Evolutionary conservation across 139 green algal species (phyloP).

Genomic region (Yamagishiella unicocca): DNA sequence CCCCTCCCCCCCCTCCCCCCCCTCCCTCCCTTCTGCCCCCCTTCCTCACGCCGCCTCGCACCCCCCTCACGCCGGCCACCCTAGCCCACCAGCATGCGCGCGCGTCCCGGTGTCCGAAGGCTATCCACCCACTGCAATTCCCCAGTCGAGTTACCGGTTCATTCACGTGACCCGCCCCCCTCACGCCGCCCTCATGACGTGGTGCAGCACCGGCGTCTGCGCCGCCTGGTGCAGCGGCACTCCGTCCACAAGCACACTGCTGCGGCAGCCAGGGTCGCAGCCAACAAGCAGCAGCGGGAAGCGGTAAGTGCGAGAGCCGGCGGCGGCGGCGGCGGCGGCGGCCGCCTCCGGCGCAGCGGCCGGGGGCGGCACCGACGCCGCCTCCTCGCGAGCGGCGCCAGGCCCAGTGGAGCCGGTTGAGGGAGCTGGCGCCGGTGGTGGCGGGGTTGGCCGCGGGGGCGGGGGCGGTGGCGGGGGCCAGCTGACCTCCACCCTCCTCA

Average conservation of each 20-base stretch:
- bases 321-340: neutral
- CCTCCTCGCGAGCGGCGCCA: neutral
- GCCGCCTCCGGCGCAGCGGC: neutral
- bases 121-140: too few species aligned
- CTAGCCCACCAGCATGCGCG: too few species aligned
- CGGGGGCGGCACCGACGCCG: too few species aligned
- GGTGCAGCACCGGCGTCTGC: conserved; percentile 18
- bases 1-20: neutral
- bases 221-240: conserved; percentile 27
- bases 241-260: conserved; percentile 27
- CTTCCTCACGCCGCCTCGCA: too few species aligned
- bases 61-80: too few species aligned
- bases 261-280: conserved; percentile 2
- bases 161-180: neutral
- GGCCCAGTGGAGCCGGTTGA: neutral
- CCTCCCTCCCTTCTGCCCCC: neutral
- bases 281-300: conserved; percentile 38
- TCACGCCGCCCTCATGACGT: conserved; percentile 33
- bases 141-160: neutral
- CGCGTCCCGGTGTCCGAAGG: too few species aligned
- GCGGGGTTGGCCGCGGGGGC: neutral
- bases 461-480: conserved; percentile 22
- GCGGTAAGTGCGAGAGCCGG: neutral
- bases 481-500: conserved; percentile 9
- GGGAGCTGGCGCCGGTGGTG: neutral